Conservation (phyloP, 805 yeast species). For the Pachysolen tannophilus region DNA sequence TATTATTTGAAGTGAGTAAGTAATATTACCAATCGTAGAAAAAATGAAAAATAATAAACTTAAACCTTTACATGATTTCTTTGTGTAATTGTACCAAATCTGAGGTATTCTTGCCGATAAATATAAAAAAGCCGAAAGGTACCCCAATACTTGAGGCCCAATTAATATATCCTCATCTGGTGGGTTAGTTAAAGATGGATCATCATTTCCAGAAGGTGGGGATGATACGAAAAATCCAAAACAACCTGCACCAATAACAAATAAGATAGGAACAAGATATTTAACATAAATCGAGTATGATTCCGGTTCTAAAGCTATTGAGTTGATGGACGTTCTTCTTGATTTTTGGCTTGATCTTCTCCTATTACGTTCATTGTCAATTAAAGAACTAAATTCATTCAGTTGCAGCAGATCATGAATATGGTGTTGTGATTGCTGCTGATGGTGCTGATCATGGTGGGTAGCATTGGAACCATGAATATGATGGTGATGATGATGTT, state of each 20-base stretch:
- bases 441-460: constrained; percentile 11
- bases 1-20: constrained; percentile 68
- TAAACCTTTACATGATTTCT: constrained; percentile 80
- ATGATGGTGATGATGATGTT: constrained; percentile 17
- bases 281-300: constrained; percentile 37
- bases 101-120: constrained; percentile 77
- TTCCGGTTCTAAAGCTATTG: constrained; percentile 40
- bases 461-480: constrained; percentile 9
- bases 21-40: constrained; percentile 66
- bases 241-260: constrained; percentile 57
- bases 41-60: constrained; percentile 73
- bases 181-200: constrained; percentile 14
- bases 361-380: constrained; percentile 9
- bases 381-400: constrained; percentile 12
- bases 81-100: constrained; percentile 65
- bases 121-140: constrained; percentile 59
- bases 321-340: constrained; percentile 42
- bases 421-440: constrained; percentile 10
- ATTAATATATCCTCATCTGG: constrained; percentile 21
- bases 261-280: constrained; percentile 49
- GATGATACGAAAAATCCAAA: constrained; percentile 51
- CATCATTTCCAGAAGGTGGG: neutral
- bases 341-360: constrained; percentile 27
- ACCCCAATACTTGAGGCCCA: constrained; percentile 66
- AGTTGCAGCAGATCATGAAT: constrained; percentile 23